Conservation (phyloP, 805 yeast species). For the Candida maltosa region DNA sequence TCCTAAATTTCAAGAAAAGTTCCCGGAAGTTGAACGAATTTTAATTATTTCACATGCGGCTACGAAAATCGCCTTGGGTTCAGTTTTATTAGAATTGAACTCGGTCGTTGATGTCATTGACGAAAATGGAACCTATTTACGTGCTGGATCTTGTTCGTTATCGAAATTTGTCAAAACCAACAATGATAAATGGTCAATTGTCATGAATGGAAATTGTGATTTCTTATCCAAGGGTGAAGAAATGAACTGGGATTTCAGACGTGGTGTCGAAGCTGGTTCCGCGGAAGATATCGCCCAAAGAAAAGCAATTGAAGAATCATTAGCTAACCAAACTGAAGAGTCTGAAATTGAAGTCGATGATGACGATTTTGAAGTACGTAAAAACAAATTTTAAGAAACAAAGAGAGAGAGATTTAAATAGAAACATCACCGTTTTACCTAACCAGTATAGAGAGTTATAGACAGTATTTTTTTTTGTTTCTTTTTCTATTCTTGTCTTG, state of each 20-base stretch:
- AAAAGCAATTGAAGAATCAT: slow-evolving; percentile 10
- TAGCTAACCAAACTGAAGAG: slow-evolving; percentile 6
- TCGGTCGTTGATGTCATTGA: slow-evolving; percentile 52
- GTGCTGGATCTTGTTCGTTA: slow-evolving; percentile 84
- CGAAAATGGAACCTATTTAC: slow-evolving; percentile 34
- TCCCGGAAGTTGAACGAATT: slow-evolving; percentile 60
- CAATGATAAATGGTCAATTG: slow-evolving; percentile 51
- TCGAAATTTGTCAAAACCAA: slow-evolving; percentile 48
- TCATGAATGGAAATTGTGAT: slow-evolving; percentile 69
- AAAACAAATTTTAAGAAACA: slow-evolving; percentile 1
- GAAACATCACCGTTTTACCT: neutral
- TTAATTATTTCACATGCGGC: slow-evolving; percentile 93
- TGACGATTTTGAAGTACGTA: slow-evolving; percentile 22
- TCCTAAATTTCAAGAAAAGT: slow-evolving; percentile 50
- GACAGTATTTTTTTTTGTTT: neutral
- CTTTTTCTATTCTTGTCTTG: too few species aligned
- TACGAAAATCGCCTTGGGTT: slow-evolving; percentile 81
- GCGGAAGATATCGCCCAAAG: slow-evolving; percentile 76
- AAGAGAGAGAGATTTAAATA: neutral
- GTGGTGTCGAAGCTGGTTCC: slow-evolving; percentile 82
- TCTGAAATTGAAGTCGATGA: slow-evolving; percentile 10
- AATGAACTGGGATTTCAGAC: slow-evolving; percentile 87
- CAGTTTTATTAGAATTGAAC: slow-evolving; percentile 57
- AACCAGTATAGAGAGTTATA: neutral
- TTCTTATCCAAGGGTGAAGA: slow-evolving; percentile 80